A percentile compares a stretch with the other conserved stretches of the same genome.
Evolutionary conservation across 805 yeast species (phyloP).

Genomic region (Saturnispora halmiae): DNA sequence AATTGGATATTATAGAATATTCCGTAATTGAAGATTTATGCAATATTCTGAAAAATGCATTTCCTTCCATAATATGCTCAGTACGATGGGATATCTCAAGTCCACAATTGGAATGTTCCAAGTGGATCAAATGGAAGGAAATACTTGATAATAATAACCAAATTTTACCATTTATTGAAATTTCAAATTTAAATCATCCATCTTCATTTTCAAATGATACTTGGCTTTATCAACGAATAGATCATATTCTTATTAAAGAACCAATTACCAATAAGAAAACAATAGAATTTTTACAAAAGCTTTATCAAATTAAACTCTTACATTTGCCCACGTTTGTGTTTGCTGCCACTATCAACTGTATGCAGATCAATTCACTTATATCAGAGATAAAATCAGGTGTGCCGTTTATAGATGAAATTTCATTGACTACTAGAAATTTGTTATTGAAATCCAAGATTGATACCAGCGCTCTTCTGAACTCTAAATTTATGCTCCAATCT

Average conservation of each 20-base stretch:
- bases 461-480: slow-evolving; percentile 9
- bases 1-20: no score
- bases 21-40: no score
- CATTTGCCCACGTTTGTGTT: slow-evolving; percentile 1
- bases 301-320: slow-evolving; percentile 3
- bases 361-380: neutral
- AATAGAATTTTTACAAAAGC: neutral
- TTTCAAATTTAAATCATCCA: no score
- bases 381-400: slow-evolving; percentile 12
- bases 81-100: no score
- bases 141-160: no score
- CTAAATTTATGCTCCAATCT: slow-evolving; percentile 21
- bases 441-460: slow-evolving; percentile 14
- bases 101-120: no score
- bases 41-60: no score
- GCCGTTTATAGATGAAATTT: neutral
- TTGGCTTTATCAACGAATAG: slow-evolving; percentile 7
- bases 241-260: neutral
- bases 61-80: no score
- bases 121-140: no score
- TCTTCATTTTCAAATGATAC: no score
- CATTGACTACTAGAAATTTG: slow-evolving; percentile 1
- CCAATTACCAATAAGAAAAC: no score
- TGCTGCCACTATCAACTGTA: neutral
- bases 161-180: no score